Base-by-base conservation (phyloP, 2,329 filamentous ascomycete genomes). In the Pestalotiopsis sp. region DNA sequence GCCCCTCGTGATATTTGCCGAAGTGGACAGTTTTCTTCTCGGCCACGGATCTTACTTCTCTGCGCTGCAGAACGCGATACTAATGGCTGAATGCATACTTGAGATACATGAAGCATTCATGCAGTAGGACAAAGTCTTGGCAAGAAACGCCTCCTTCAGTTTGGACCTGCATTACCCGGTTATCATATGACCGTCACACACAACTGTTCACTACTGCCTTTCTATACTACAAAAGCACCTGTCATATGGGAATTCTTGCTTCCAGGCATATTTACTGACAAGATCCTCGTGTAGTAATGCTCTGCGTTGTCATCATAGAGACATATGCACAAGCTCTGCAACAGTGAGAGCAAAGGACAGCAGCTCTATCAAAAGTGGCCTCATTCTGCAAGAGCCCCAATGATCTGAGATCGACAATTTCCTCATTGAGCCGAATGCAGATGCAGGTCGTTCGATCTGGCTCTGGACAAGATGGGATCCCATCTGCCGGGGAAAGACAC, bases 361-460 rank as follows among this genome's bases (percentile, higher is more conserved):
- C 11, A 24, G 11, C 55, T 13, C n/a, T 24, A 61, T 14, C 58
- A 14, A 39, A 35, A 20, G 35, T 61, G n/a, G 30, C 11, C n/a
- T 39, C 24, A n/a, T 22, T 61, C 58, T 35, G n/a, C 35, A 35
- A 26, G 38, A 61, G 17, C 58, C 57, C 30, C 24, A 26, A 39
- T n/a, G 58, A 61, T 61, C 58, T 35, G 13, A 35, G 35, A 26
- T 61, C 14, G 38, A 38, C 13, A 17, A 11, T 61, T 61, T 61
- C 58, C 58, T 35, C 35, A 61, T 61, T 35, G 14, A 20, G 26
- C 30, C 58, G 26, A 61, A 38, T 61, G 58, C 58, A 61, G 58
- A 35, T 61, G 58, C 58, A 61, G 30, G 58, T 61, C 24, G 58
- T 20, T 61, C n/a, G n/a, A 61, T 38, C 30, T 38, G 26, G 58